Evolutionary conservation across 31 red algal genomes (phyloP), one percentile per base, ranked within the genome.

Genomic region (Asparagopsis taxiformis): DNA sequence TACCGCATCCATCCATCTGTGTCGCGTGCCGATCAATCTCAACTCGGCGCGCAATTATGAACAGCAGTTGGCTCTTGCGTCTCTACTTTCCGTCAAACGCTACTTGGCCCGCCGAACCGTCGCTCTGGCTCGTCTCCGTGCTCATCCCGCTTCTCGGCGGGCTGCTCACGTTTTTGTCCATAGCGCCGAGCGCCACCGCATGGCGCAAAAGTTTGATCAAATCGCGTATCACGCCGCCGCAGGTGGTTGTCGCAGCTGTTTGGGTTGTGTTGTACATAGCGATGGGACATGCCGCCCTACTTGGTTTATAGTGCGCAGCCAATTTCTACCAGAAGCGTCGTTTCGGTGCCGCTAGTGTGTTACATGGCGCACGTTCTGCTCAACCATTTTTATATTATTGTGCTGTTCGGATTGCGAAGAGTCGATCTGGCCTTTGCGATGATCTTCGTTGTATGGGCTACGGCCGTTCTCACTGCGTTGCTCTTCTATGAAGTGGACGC

Each of bases 361-460:
- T 82, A 82, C 37, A n/a, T 82, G 10, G 72, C 65, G 8, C 78
- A 82, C 16, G 50, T 31, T 26, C 51, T 82, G 2, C 55, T 82
- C 22, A 70, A 82, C 22, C 78, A 82, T 55, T 82, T 82, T 48
- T 82, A 56, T 43, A 82, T 82, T 39, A 82, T 82, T 35, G 78
- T 82, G 28, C 43, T 82, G 17, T 82, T 82, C 55, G 78, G 78
- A 20, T 56, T 82, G 55, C 78, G 72, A 58, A 64, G 78, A 7
- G 51, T 82, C 17, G 78, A 82, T 62, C 65, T 82, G 11, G 78
- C 78, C 9, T 26, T 82, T 22, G 55, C 72, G 33, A 70, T 82
- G 65, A 72, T 82, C 17, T 28, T 82, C 3, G 55, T 66, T 20
- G 39, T 82, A 21, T 82, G 78, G 78, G 3, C 72, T 36, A 54